phyloP scores from a whole-genome alignment of 805 yeast genomes.

The Lachancea dasiensis region DNA sequence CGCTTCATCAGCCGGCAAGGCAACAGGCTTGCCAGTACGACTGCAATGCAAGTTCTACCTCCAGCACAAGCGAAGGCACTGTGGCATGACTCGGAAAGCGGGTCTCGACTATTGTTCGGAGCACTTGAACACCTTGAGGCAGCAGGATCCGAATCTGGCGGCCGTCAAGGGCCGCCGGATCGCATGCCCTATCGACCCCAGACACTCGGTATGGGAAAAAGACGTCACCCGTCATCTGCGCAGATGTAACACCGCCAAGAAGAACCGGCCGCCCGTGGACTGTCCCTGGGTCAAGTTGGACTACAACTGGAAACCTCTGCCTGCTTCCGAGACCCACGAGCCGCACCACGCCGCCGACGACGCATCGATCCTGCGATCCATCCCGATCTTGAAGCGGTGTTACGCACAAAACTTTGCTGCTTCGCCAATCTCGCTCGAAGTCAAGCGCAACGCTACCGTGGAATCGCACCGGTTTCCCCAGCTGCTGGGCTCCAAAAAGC shows the following conservation, averaged over 20 bases:
- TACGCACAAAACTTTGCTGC: slow-evolving; percentile 33
- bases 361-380: slow-evolving; percentile 11
- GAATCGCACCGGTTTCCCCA: slow-evolving; percentile 42
- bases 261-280: slow-evolving; percentile 25
- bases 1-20: background rate
- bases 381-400: slow-evolving; percentile 34
- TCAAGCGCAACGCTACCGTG: slow-evolving; percentile 22
- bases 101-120: slow-evolving; percentile 56
- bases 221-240: slow-evolving; percentile 50
- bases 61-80: slow-evolving; percentile 23
- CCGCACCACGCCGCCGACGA: slow-evolving; percentile 1
- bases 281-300: slow-evolving; percentile 50
- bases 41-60: slow-evolving; percentile 26
- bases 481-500: slow-evolving; percentile 53
- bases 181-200: slow-evolving; percentile 71
- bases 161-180: slow-evolving; percentile 35
- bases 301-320: slow-evolving; percentile 35
- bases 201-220: slow-evolving; percentile 64
- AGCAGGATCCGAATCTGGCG: background rate
- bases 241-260: slow-evolving; percentile 50
- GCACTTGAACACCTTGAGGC: slow-evolving; percentile 46
- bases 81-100: slow-evolving; percentile 29
- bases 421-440: slow-evolving; percentile 25
- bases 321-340: slow-evolving; percentile 3
- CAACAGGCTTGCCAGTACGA: slow-evolving; percentile 5